A percentile compares a stretch with the other conserved stretches of the same genome.
These are phyloP conservation scores for Ichthyophonus hoferi DNA, from an alignment of 208 protist genomes.

Conservation along the genomic window DNA sequence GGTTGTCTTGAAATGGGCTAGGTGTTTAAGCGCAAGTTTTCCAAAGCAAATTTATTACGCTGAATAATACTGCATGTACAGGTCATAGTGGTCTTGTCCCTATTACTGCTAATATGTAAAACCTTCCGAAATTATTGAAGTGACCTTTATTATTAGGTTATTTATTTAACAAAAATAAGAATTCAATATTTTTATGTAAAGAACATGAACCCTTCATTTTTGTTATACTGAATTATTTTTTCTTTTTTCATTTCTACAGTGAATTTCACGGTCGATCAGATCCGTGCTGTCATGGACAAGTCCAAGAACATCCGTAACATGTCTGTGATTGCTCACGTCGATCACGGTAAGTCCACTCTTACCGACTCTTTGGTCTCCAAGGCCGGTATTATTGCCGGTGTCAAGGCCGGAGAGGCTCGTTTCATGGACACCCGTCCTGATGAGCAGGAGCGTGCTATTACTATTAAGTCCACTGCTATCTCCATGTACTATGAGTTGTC, in stretches of 20 bases:
- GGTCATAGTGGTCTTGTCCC: no score
- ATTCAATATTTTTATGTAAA: no score
- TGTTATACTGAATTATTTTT: no score
- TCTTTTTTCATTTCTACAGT: constrained; percentile 44
- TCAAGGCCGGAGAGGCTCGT: constrained; percentile 79
- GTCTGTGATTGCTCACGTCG: constrained; percentile 78
- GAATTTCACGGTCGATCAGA: constrained; percentile 79
- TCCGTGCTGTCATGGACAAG: constrained; percentile 80
- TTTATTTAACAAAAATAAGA: no score
- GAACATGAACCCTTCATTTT: no score
- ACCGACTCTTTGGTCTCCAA: constrained; percentile 91
- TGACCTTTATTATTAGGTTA: no score
- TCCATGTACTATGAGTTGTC: constrained; percentile 92
- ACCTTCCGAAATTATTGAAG: no score
- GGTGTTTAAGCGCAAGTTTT: no score
- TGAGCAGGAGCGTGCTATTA: constrained; percentile 97
- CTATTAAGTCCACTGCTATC: constrained; percentile 98
- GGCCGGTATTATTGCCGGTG: constrained; percentile 88
- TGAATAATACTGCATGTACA: no score
- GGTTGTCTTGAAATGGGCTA: no score
- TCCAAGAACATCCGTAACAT: constrained; percentile 86
- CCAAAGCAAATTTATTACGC: no score
- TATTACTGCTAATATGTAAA: no score
- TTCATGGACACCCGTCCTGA: constrained; percentile 85
- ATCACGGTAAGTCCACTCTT: constrained; percentile 91